Evolutionary conservation across 1,284 basidiomycete genomes (phyloP), one percentile per base, ranked within the genome.

Genomic region (Stereum hirsutum): DNA sequence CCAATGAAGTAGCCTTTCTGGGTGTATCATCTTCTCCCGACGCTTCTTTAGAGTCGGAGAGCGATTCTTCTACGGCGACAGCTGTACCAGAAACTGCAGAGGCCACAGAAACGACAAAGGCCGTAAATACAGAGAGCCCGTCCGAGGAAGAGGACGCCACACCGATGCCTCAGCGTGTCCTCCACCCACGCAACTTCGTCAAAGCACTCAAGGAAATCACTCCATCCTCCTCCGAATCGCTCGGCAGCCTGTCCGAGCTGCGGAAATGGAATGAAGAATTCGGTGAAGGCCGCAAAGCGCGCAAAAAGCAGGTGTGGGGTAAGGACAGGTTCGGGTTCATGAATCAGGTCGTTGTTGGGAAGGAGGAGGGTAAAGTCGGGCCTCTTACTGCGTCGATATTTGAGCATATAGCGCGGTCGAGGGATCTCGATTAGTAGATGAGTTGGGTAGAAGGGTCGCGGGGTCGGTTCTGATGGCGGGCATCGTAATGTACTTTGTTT

Each of bases 261-360:
- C 76, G 89, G 38, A 90, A 84, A 62, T 95, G 90, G 90, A 91
- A 93, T 48, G 85, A 91, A 35, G 85, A 92, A 58, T 94, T 91
- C 59, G 91, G 90, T 24, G 89, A 93, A 56, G 86, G 85, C 5
- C 68, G 74, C 25, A 75, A 70, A 54, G 69, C 70, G 46, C 74
- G 72, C 53, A 77, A 72, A 46, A 68, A 72, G 54, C 72, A 76
- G 52, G 77, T 83, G 34, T 87, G 81, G 83, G 82, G 84, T 17
- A 81, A 77, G 57, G 84, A 77, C 42, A 66, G 67, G 43, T 86
- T 88, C 54, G 85, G 86, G 24, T 89, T 89, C 57, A 70, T 70
- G 8, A 68, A 78, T 34, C 54, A 61, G 61, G 47, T 53, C 49
- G 37, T 54, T 34, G 59, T 56, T 24, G 51, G n/a, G n/a, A n/a